Base-by-base conservation (phyloP, 2,329 filamentous ascomycete genomes). In the Ramularia endophylla region DNA sequence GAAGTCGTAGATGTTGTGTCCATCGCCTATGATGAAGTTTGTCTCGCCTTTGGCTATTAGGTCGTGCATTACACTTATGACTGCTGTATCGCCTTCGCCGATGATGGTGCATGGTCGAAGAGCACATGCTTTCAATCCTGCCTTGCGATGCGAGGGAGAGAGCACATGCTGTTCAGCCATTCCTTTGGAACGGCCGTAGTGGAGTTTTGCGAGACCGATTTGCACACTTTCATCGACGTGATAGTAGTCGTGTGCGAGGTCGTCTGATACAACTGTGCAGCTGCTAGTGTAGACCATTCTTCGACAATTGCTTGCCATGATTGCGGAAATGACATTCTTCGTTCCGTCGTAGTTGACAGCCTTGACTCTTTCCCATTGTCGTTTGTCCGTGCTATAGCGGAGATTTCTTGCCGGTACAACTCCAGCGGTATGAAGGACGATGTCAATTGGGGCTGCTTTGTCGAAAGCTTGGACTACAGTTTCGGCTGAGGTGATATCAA, bases 101-200 rank as follows among this genome's bases (percentile, higher is more conserved):
- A 95, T 87, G 63, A 97, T 94, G 52, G 87, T 87, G 9, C 87
- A 84, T 5, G 89, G 87, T 12, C 92, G 85, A 50, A 97, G 76
- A 20, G 88, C 74, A 57, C 78, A 78, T 38, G 72, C 51, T n/a
- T 44, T 39, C 18, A 62, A 41, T 0, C 56, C 58, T 15, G 52
- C 68, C 41, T 46, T 45, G 15, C 40, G 37, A 9, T 51, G 46
- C 87, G 92, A 57, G 84, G 85, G 38, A 12, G 78, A 71, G 40
- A 95, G 72, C 51, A 94, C 87, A 39, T 88, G 70, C 47, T 81
- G 73, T 71, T 97, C 90, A 35, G 89, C 90, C 46, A 83, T 43
- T 52, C 85, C 85, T 78, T 95, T 97, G 11, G 87, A 94, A 67
- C 89, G 82, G 20, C 88, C 88, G 66, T 97, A 97, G 65, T 89